A percentile compares a stretch with the other conserved stretches of the same genome.
Evolutionary conservation across 495 filamentous ascomycete genomes (phyloP).

Genomic region (Penicillium roqueforti): DNA sequence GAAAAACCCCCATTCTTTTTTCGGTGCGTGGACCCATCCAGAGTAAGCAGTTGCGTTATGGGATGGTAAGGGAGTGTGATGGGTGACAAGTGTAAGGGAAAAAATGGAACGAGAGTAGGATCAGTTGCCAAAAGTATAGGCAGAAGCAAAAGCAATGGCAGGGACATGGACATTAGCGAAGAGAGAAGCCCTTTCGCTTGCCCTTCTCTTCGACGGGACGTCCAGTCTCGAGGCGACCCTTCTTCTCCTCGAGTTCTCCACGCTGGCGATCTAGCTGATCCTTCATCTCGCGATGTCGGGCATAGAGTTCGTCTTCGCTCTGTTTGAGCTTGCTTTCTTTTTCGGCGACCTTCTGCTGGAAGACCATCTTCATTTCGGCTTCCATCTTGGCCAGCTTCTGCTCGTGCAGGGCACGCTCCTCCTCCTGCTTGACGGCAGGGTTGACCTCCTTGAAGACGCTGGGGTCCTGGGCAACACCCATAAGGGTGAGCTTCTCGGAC

Average conservation of each 20-base stretch:
- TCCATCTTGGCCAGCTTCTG: constrained; percentile 99
- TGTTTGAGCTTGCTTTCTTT: constrained; percentile 99
- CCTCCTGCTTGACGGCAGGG: constrained; percentile 98
- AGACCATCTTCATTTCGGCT: constrained; percentile 99
- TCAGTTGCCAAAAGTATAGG: constrained; percentile 27
- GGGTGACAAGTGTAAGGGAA: constrained; percentile 33
- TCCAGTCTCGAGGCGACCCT: constrained; percentile 84
- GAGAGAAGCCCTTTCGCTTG: constrained; percentile 95
- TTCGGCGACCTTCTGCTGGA: constrained; percentile 99
- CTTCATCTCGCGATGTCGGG: constrained; percentile 98
- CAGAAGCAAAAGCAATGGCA: constrained; percentile 12
- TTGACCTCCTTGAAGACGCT: constrained; percentile 99
- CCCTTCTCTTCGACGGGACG: constrained; percentile 91
- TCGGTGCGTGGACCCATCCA: constrained; percentile 32
- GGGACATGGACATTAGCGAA: constrained; percentile 58
- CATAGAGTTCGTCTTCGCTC: constrained; percentile 97
- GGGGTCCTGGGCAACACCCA: constrained; percentile 97
- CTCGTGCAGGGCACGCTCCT: constrained; percentile 95
- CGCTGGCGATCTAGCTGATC: constrained; percentile 95
- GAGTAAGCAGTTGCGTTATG: constrained; percentile 26
- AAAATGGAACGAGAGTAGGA: constrained; percentile 29
- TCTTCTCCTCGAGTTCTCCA: constrained; percentile 95
- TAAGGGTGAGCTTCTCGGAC: constrained; percentile 94
- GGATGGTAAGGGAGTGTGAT: constrained; percentile 36
- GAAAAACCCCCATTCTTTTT: constrained; percentile 30